Conservation (phyloP, 306 rosid species). For the Mimosa pudica region DNA sequence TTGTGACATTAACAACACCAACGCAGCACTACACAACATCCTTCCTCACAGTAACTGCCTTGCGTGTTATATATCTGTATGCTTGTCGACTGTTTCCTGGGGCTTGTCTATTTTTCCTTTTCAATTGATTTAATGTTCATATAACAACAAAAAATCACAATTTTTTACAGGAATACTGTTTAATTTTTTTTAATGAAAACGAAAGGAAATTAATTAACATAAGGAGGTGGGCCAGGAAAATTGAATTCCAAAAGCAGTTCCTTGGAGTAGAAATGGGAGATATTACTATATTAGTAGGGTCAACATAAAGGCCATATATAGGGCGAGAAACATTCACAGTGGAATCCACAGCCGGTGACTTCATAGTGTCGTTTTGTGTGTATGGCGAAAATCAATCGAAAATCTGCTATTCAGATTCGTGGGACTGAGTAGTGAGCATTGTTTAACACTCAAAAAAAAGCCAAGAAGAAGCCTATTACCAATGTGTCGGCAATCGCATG, state of each 20-base stretch:
- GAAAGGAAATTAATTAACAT: background rate
- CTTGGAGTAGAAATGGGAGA: background rate
- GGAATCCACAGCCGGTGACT: background rate
- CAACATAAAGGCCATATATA: background rate
- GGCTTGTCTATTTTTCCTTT: background rate
- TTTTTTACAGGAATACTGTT: background rate
- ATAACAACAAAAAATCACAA: background rate
- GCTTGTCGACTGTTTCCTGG: background rate
- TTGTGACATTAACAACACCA: background rate
- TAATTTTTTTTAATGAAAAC: background rate
- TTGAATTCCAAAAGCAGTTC: background rate
- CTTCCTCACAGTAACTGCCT: background rate
- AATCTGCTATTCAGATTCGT: background rate
- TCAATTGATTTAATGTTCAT: background rate
- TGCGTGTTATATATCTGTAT: background rate
- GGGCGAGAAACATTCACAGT: background rate
- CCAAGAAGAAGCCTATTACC: too few species aligned
- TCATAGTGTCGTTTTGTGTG: background rate
- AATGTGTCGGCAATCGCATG: too few species aligned
- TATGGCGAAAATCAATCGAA: background rate
- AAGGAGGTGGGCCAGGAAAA: conserved; percentile 1
- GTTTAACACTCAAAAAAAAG: too few species aligned
- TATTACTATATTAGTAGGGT: background rate
- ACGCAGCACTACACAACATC: background rate
- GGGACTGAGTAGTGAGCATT: background rate